These are phyloP conservation scores for Hypoxylon subgilvum DNA, from an alignment of 495 filamentous ascomycete genomes.

Conservation along the genomic window DNA sequence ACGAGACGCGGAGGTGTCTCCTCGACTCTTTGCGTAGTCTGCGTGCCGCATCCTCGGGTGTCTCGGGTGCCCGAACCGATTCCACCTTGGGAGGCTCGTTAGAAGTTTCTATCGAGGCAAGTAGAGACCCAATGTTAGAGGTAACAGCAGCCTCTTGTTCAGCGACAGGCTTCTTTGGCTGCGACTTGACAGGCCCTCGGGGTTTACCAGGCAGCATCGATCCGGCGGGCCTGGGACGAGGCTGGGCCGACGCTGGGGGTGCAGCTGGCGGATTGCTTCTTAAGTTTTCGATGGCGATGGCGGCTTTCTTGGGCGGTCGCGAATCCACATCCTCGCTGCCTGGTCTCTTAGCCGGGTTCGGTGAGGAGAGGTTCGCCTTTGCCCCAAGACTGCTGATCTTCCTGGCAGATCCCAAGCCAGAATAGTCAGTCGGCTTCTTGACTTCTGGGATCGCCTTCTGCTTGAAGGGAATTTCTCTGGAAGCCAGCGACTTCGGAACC, in stretches of 20 bases:
- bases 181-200: slow-evolving; percentile 36
- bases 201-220: slow-evolving; percentile 43
- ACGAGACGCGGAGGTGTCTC: slow-evolving; percentile 67
- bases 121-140: slow-evolving; percentile 42
- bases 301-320: slow-evolving; percentile 49
- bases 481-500: slow-evolving; percentile 1
- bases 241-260: slow-evolving; percentile 17
- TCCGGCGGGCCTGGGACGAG: slow-evolving; percentile 29
- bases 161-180: slow-evolving; percentile 43
- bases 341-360: slow-evolving; percentile 37
- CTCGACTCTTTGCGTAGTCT: slow-evolving; percentile 80
- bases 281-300: slow-evolving; percentile 42
- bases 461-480: slow-evolving; percentile 14
- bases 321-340: slow-evolving; percentile 50
- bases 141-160: too few species aligned
- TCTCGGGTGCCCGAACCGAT: slow-evolving; percentile 65
- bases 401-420: slow-evolving; percentile 37
- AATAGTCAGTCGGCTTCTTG: slow-evolving; percentile 35
- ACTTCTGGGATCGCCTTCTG: slow-evolving; percentile 21
- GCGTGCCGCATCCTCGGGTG: slow-evolving; percentile 72
- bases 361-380: slow-evolving; percentile 30
- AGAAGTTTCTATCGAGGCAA: slow-evolving; percentile 47
- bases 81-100: slow-evolving; percentile 41
- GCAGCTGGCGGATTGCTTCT: slow-evolving; percentile 17
- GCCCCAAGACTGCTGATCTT: slow-evolving; percentile 27